Evolutionary conservation across 2,329 filamentous ascomycete species (phyloP).

Genomic region (Nigrospora sphaerica): DNA sequence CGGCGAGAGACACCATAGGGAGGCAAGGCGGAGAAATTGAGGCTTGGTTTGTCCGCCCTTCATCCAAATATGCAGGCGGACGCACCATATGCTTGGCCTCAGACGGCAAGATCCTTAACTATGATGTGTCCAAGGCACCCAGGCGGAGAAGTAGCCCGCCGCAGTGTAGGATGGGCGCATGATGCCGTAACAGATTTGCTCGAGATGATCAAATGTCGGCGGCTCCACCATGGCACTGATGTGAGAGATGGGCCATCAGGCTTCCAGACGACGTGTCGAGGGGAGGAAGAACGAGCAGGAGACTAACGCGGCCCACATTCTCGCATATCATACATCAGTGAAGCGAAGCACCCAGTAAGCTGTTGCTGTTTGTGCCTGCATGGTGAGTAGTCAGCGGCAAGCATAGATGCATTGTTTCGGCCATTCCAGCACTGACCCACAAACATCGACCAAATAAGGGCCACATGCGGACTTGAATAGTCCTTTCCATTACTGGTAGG

Average conservation of each 20-base stretch:
- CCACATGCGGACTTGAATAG: background rate
- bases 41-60: conserved; percentile 2
- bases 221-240: conserved; percentile 25
- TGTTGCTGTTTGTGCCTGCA: background rate
- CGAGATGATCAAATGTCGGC: conserved; percentile 41
- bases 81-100: background rate
- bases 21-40: background rate
- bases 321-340: background rate
- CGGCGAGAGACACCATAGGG: background rate
- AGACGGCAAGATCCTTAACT: conserved; percentile 53
- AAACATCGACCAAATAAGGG: no score
- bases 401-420: background rate
- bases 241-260: conserved; percentile 10
- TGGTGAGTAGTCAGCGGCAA: background rate
- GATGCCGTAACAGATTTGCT: conserved; percentile 45
- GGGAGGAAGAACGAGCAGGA: conserved; percentile 11
- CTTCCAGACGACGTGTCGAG: no score
- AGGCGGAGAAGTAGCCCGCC: conserved; percentile 37
- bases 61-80: conserved; percentile 5
- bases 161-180: conserved; percentile 51
- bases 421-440: background rate
- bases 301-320: conserved; percentile 6
- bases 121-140: conserved; percentile 56
- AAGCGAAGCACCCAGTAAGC: background rate
- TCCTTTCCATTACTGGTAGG: conserved; percentile 43